Percentiles rank a stretch among this genome's conserved stretches.
phyloP scores from a whole-genome alignment of 371 early-diverging fungal species.

The Basidiobolus meristosporus region DNA sequence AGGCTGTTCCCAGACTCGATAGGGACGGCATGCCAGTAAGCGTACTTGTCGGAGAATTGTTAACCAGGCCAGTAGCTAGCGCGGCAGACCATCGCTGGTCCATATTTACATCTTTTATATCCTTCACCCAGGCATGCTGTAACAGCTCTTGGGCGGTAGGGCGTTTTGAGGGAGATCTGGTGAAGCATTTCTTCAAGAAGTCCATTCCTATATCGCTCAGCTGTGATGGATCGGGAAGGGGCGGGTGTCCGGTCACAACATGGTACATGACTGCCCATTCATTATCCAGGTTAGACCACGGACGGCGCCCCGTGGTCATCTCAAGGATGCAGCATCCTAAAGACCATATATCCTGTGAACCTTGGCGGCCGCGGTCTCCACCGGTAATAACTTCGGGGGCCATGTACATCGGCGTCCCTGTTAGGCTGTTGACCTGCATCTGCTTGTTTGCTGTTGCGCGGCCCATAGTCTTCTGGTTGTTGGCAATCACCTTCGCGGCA shows the following conservation, averaged over 20 bases:
- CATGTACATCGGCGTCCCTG: conserved; percentile 96
- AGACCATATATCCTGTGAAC: conserved; percentile 88
- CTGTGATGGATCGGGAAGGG: conserved; percentile 42
- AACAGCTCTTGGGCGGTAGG: conserved; percentile 60
- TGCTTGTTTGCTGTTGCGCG: conserved; percentile 28
- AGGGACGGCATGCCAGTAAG: no score
- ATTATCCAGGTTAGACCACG: conserved; percentile 83
- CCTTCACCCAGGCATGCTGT: conserved; percentile 52
- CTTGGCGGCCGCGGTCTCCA: conserved; percentile 46
- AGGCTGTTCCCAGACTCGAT: no score
- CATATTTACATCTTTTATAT: no score
- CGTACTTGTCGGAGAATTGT: no score
- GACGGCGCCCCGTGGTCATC: conserved; percentile 84
- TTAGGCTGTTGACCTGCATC: conserved; percentile 23
- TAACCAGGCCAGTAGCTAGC: no score
- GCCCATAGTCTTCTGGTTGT: conserved; percentile 53
- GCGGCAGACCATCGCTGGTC: no score
- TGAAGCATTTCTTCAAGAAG: conserved; percentile 64
- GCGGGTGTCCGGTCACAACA: conserved; percentile 52
- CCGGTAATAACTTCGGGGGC: conserved; percentile 90
- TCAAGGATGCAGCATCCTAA: conserved; percentile 88
- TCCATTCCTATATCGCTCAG: conserved; percentile 41
- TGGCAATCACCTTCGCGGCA: conserved; percentile 66
- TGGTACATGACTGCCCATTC: conserved; percentile 88
- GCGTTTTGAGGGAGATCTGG: conserved; percentile 44